Conservation (phyloP, 495 filamentous ascomycete species). For the Clohesyomyces aquaticus region DNA sequence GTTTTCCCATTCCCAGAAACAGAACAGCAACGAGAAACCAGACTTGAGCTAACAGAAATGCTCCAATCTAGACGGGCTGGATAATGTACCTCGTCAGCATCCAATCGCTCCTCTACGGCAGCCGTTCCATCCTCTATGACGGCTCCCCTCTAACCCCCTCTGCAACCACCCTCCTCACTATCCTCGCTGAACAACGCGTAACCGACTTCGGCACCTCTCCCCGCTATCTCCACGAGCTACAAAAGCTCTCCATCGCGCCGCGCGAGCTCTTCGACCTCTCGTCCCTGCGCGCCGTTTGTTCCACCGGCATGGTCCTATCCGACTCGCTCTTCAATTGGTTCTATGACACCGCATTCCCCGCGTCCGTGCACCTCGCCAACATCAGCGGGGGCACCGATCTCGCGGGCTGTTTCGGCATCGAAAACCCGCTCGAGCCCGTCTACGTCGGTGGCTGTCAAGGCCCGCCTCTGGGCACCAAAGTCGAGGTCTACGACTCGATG, state of each 20-base stretch:
- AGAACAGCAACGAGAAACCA: background rate
- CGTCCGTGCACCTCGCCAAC: slow-evolving; percentile 66
- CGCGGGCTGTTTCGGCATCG: slow-evolving; percentile 68
- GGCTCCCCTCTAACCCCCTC: slow-evolving; percentile 73
- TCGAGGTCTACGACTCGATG: slow-evolving; percentile 66
- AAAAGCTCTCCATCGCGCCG: slow-evolving; percentile 62
- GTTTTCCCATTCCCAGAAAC: background rate
- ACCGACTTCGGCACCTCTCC: slow-evolving; percentile 71
- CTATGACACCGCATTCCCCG: slow-evolving; percentile 76
- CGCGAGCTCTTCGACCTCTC: slow-evolving; percentile 64
- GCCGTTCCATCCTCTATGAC: slow-evolving; percentile 69
- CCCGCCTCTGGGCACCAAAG: slow-evolving; percentile 63
- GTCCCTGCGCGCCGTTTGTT: slow-evolving; percentile 60
- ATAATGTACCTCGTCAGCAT: slow-evolving; percentile 77
- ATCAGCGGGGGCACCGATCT: slow-evolving; percentile 81
- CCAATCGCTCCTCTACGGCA: slow-evolving; percentile 58
- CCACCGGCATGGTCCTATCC: slow-evolving; percentile 79
- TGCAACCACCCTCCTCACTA: slow-evolving; percentile 60
- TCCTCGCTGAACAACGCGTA: slow-evolving; percentile 61
- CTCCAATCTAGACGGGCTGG: slow-evolving; percentile 64
- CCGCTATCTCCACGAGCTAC: slow-evolving; percentile 71
- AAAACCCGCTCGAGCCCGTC: slow-evolving; percentile 71
- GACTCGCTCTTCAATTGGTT: slow-evolving; percentile 79
- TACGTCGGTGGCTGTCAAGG: slow-evolving; percentile 74
- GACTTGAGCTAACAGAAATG: too few relatives aligned